Evolutionary conservation across 2,329 filamentous ascomycete genomes (phyloP), one percentile per base, ranked within the genome.

Genomic region (Neofusicoccum parvum): DNA sequence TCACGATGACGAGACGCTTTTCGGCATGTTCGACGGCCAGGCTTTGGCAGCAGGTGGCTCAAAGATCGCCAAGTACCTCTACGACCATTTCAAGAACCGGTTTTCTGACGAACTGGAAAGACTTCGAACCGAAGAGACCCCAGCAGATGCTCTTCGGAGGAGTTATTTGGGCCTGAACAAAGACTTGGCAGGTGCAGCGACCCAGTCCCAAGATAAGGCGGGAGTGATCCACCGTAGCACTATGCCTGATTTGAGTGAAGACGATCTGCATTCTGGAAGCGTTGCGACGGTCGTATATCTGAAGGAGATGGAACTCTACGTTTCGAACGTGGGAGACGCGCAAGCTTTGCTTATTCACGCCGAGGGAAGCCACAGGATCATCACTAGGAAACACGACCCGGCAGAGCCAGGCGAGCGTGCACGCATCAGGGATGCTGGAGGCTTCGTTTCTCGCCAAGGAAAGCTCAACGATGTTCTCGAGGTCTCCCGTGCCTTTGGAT

Each of bases 11-110:
- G 94, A 98, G 77, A 94, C 92, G 50, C 84, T 99, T 1, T 81
- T 99, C 51, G 95, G 94, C n/a, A 85, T 99, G 78, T 99, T 99
- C 73, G 96, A 99, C 75, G 95, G 95, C 3, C 92, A 97, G 75
- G 87, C 90, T n/a, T 84, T 96, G 66, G 92, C 92, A 2, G 93
- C 88, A 67, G 92, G 94, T 67, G 96, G 95, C 49, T 97, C 94
- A 68, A 96, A 96, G 80, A 92, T 99, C 71, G 94, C 95, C 69
- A 98, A 97, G 76, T 99, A 92, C 73, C 82, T 99, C 36, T 94
- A 99, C 74, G 95, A 99, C 79, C 94, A 97, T 74, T 97, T 99
- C 78, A 91, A 92, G 27, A 86, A 90, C 67, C 90, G 92, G 15
- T 95, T 99, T 72, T 87, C 87, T 5, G 86, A 90, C 64, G 94